Base-by-base conservation (phyloP, 2,329 filamentous ascomycete species). In the Fusarium nygamai region DNA sequence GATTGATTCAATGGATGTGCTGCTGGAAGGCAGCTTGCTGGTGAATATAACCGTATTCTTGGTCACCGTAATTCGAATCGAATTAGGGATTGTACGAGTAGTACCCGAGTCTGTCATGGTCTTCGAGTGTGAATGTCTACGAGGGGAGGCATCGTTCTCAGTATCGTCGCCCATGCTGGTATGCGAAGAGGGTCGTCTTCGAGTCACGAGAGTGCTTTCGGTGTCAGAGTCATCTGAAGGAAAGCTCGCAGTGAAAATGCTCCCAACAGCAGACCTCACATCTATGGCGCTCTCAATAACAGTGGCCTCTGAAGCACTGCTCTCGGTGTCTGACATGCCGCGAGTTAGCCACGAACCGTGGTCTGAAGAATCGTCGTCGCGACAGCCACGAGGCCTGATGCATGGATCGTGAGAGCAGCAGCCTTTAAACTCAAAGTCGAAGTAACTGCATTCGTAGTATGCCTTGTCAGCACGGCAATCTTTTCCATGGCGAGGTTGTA, bases 371-470 rank as follows among this genome's bases (percentile, higher is more conserved):
- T 44, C 29, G 43, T 48, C 39, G 51, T 72, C 64, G 44, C 48
- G 57, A 22, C 47, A 61, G 44, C 69, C 69, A 24, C 47, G 69
- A 60, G 69, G 69, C n/a, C 47, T 58, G 36, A 69, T 69, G 74
- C 88, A 89, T 22, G 86, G 83, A 67, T 87, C 77, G 20, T 82
- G 76, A 20, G 80, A 76, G 76, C 87, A 89, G 73, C 88, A 89
- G 24, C 85, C 87, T 29, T 16, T 13, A 9, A 22, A 74, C 6
- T 58, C 64, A 71, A 85, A 87, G 38, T 72, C 69, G 72, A 79
- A 83, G 54, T 59, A 46, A 20, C 54, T 67, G 71, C 86, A 88
- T 31, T 68, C 57, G 71, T 85, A 87, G 70, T 80, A 86, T 36
- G 58, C 38, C 27, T 72, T 73, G 65, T 79, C 81, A 13, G 64